Conservation (phyloP, 163 green algal genomes). For the Smithsoniella earleae region DNA sequence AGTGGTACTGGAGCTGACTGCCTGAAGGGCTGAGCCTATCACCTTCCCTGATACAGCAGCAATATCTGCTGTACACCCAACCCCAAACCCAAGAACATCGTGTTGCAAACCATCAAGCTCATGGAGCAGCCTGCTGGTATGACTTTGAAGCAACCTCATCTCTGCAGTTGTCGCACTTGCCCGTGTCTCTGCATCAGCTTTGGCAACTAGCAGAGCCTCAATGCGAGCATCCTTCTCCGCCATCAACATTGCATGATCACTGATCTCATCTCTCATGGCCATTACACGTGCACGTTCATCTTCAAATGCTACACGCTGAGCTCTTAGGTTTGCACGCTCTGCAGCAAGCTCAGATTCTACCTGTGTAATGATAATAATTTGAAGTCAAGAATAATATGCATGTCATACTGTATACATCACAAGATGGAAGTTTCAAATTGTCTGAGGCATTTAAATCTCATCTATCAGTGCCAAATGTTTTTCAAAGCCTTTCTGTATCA, state of each 20-base stretch:
- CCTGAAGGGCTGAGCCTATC: not conserved
- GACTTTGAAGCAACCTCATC: not conserved
- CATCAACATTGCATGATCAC: not conserved
- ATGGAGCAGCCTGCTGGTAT: not conserved
- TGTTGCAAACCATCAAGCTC: constrained; percentile 22
- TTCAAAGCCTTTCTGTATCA: not conserved
- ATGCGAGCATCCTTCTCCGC: not conserved
- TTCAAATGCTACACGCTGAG: constrained; percentile 20
- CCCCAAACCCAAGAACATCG: not conserved
- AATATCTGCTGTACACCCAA: not conserved
- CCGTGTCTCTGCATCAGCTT: constrained; percentile 9
- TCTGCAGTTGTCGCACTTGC: not conserved
- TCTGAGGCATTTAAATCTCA: too few relatives aligned
- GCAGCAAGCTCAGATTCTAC: not conserved
- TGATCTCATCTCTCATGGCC: not conserved
- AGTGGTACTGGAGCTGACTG: not conserved
- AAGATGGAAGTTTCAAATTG: too few relatives aligned
- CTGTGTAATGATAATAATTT: not conserved
- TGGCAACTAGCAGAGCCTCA: not conserved
- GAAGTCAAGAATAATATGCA: not conserved
- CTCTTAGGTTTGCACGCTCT: not conserved
- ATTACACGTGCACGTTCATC: constrained; percentile 1
- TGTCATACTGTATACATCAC: not conserved
- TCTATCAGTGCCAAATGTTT: too few relatives aligned
- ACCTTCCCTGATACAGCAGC: not conserved